Evolutionary conservation across 768 basidiomycete genomes (phyloP), one percentile per base, ranked within the genome.

Genomic region (Boletus eberwhitei): DNA sequence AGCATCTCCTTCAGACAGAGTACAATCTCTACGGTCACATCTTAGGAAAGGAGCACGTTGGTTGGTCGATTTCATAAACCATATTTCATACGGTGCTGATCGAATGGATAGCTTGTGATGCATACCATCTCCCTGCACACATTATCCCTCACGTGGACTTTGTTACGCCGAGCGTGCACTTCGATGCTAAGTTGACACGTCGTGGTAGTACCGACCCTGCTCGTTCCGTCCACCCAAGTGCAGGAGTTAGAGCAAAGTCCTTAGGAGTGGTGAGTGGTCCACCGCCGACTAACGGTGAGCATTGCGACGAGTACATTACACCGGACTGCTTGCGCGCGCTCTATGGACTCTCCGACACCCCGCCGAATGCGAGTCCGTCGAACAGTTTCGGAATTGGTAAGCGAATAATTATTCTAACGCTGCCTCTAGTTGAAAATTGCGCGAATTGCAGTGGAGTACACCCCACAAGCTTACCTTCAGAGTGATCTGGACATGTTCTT

Each of bases 111-210:
- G 73, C 64, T 21, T 75, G 71, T 54, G 59, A 71, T 12, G 63
- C 63, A 5, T 74, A 74, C 54, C 67, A 64, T 41, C 56, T 74
- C 29, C 74, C 73, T 9, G 60, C 54, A 14, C 56, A 73, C 48
- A 47, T 74, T 24, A 52, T 43, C 8, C 58, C 64, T 34, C 74
- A 75, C 45, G 60, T 73, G 16, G 70, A 75, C 47, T 62, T 74
- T 49, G 66, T 72, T 39, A 69, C 60, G 0, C 70, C 70, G 11
- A 68, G 69, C 11, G 62, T 73, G 1, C 63, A 72, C 60, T 75
- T 75, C 29, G 66, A 71, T 47, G 49, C 55, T 12, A 62, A 57
- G 51, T 29, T 65, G 51, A 51, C 57, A 31, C 56, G 61, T 55
- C 58, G 66, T 46, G 42, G 14, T 40, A 42, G 44, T n/a, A 29